Evolutionary conservation across 495 filamentous ascomycete species (phyloP).

Genomic region (Bryoglossum gracile): DNA sequence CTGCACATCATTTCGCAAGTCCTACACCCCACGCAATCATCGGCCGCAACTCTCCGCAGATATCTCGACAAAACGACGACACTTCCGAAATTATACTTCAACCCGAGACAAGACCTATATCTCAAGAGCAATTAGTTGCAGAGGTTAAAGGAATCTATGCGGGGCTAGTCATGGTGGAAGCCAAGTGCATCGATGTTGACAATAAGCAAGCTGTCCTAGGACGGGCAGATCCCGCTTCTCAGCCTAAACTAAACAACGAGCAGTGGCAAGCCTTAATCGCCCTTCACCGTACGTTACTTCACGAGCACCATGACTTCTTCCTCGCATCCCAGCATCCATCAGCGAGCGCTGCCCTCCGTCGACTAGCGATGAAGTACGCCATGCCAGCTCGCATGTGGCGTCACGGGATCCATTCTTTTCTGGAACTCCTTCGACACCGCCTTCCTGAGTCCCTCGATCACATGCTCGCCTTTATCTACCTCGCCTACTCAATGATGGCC

Average conservation of each 20-base stretch:
- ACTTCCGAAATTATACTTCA: conserved; percentile 31
- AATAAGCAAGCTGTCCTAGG: conserved; percentile 37
- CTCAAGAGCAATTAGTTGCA: conserved; percentile 63
- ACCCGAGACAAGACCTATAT: conserved; percentile 59
- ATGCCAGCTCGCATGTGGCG: conserved; percentile 86
- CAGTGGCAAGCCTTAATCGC: conserved; percentile 71
- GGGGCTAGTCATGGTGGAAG: conserved; percentile 71
- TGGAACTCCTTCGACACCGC: conserved; percentile 63
- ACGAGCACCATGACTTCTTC: conserved; percentile 80
- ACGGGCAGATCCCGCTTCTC: conserved; percentile 27
- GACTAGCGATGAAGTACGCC: conserved; percentile 59
- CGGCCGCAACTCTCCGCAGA: not conserved
- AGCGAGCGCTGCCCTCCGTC: conserved; percentile 49
- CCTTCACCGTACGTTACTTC: conserved; percentile 62
- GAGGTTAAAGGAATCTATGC: conserved; percentile 73
- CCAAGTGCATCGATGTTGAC: conserved; percentile 67
- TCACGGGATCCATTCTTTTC: conserved; percentile 71
- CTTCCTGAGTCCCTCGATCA: conserved; percentile 66
- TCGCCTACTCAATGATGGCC: conserved; percentile 77
- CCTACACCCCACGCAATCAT: not conserved
- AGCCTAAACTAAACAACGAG: conserved; percentile 43
- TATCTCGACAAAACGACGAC: conserved; percentile 1
- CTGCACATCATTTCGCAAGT: not conserved
- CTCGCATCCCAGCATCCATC: conserved; percentile 69
- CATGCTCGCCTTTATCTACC: conserved; percentile 75